A percentile compares a stretch with the other conserved stretches of the same genome.
Conservation (phyloP, 352 stramenopile species). For the Phytopythium mirpurense region DNA sequence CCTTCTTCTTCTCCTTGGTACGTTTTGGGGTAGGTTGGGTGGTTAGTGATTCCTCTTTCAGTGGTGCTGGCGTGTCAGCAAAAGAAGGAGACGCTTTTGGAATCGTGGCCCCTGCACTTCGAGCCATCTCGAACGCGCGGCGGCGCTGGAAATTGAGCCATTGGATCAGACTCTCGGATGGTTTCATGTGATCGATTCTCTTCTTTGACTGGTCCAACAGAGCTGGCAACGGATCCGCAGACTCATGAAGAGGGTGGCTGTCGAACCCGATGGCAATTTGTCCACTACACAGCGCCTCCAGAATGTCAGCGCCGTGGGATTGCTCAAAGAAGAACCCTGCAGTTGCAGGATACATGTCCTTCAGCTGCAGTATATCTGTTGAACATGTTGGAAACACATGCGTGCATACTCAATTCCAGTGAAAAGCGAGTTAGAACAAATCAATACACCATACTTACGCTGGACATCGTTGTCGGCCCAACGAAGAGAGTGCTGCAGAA, state of each 20-base stretch:
- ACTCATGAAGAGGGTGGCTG: constrained; percentile 33
- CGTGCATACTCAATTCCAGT: too few species aligned
- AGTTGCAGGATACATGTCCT: constrained; percentile 57
- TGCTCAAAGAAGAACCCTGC: constrained; percentile 50
- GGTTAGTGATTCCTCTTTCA: background rate
- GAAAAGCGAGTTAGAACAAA: background rate
- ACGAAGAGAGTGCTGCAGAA: constrained; percentile 51
- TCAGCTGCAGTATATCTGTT: constrained; percentile 49
- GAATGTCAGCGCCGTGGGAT: constrained; percentile 45
- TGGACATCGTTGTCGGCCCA: constrained; percentile 50
- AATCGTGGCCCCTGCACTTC: constrained; percentile 1
- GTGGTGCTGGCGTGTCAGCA: background rate
- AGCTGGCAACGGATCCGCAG: constrained; percentile 30
- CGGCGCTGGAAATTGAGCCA: constrained; percentile 69
- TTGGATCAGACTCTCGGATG: constrained; percentile 57
- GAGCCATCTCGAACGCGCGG: constrained; percentile 29
- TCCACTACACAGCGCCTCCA: constrained; percentile 50
- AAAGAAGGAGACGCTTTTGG: background rate
- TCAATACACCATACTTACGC: constrained; percentile 20
- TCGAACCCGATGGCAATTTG: constrained; percentile 45
- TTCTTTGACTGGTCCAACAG: constrained; percentile 25
- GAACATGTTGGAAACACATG: background rate
- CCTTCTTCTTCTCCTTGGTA: constrained; percentile 61
- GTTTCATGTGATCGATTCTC: constrained; percentile 34
- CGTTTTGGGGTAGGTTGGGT: constrained; percentile 15